Percentiles rank a stretch among this genome's conserved stretches.
phyloP scores from a whole-genome alignment of 768 basidiomycete genomes.

The Leccinum truebloodii region DNA sequence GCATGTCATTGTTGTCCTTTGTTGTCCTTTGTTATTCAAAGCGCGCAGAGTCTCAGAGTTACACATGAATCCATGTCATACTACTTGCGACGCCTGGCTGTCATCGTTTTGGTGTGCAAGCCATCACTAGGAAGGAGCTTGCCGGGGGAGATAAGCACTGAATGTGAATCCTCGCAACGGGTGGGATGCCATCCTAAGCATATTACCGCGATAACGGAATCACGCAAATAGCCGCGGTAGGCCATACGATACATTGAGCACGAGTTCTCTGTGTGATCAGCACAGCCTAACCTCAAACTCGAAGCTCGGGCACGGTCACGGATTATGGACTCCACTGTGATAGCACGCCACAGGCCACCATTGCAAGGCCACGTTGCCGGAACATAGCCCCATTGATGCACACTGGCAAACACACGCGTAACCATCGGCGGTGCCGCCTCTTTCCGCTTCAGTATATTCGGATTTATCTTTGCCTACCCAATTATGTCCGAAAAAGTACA shows the following conservation, averaged over 20 bases:
- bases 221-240: background rate
- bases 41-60: background rate
- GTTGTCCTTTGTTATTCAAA: constrained; percentile 28
- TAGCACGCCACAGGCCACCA: background rate
- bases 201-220: background rate
- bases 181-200: too few species aligned
- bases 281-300: background rate
- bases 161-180: too few species aligned
- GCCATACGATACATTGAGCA: background rate
- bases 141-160: background rate
- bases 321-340: background rate
- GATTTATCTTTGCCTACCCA: background rate
- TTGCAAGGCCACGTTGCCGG: background rate
- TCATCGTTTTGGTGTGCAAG: too few species aligned
- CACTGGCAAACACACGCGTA: background rate
- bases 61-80: too few species aligned
- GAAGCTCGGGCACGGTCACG: background rate
- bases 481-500: constrained; percentile 15
- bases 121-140: too few species aligned
- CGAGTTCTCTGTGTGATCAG: background rate
- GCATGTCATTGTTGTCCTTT: constrained; percentile 29
- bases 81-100: too few species aligned
- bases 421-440: background rate
- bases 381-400: background rate
- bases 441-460: background rate